Base-by-base conservation (phyloP, 345 rosid species). In the Luvunga scandens region DNA sequence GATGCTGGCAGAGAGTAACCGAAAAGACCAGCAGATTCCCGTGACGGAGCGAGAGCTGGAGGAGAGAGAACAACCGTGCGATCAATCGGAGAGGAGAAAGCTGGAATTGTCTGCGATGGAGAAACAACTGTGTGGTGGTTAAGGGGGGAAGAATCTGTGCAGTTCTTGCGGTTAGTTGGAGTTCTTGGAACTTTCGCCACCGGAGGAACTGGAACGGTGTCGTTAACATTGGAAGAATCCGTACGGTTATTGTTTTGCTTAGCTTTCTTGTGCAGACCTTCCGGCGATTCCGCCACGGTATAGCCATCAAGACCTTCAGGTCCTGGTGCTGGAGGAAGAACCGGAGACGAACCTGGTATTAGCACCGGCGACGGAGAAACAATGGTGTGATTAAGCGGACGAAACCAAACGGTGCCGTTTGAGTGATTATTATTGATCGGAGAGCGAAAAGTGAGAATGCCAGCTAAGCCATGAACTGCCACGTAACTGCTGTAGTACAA, bases 391-490 rank as follows among this genome's bases (percentile, higher is more conserved):
- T 36, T 50, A 30, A 42, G 28, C 30, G 61, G 70, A 28, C 61
- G 61, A 42, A 14, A 8, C n/a, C 27, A 39, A 45, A 21, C 6
- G 60, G 28, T 68, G 7, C 12, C 5, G 22, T 42, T 68, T 16
- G 27, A 30, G n/a, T 24, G 72, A 69, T 27, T 34, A 38, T 5
- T 39, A 69, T 27, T 22, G 10, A n/a, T 39, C 5, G 67, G 56
- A 30, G 53, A 74, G 31, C 77, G 57, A 8, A 61, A 39, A 38
- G 57, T 61, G 39, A 74, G 38, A 61, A 61, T 61, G 36, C 80
- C 85, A 3, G 78, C 79, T 60, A 88, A 83, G 19, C 87, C 89
- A 19, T 88, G 87, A 4, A 86, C 88, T 6, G 89, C 83, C 24
- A 88, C 66, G 69, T 86, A 61, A 28, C 53, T 69, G 69, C 87